phyloP scores from a whole-genome alignment of 2,329 filamentous ascomycete genomes.

The Phyllosticta capitalensis region DNA sequence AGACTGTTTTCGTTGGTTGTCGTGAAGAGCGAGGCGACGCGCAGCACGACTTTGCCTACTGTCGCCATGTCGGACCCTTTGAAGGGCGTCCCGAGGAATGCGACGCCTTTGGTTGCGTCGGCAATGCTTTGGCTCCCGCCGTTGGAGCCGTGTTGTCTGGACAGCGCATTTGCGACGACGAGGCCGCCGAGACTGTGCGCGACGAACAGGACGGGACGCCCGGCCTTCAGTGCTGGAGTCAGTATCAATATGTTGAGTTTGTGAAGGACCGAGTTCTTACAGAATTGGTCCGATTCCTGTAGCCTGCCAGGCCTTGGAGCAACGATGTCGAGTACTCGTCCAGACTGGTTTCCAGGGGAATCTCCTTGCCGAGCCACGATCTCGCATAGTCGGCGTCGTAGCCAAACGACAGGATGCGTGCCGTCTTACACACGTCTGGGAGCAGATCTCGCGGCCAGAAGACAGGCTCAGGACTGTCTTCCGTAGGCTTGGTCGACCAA shows the following conservation, averaged over 20 bases:
- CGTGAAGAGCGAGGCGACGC: neutral
- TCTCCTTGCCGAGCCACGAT: constrained; percentile 9
- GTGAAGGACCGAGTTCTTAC: neutral
- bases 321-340: constrained; percentile 12
- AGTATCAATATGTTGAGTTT: neutral
- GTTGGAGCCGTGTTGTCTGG: constrained; percentile 8
- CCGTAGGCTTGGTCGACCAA: neutral
- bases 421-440: constrained; percentile 11
- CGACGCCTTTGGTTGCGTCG: constrained; percentile 8
- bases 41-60: neutral
- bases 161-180: constrained; percentile 13
- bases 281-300: neutral
- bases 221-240: neutral
- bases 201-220: constrained; percentile 13
- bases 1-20: neutral
- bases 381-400: constrained; percentile 13
- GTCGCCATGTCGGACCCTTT: constrained; percentile 13
- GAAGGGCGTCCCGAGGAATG: constrained; percentile 14
- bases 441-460: constrained; percentile 14
- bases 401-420: constrained; percentile 14
- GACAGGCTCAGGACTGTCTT: neutral
- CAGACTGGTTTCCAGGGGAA: constrained; percentile 11
- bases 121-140: constrained; percentile 1
- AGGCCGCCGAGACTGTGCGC: constrained; percentile 14
- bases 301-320: constrained; percentile 7